Percentiles rank a stretch among this genome's conserved stretches.
phyloP scores from a whole-genome alignment of 108 stramenopile species.

The Aureococcus anophagefferens region DNA sequence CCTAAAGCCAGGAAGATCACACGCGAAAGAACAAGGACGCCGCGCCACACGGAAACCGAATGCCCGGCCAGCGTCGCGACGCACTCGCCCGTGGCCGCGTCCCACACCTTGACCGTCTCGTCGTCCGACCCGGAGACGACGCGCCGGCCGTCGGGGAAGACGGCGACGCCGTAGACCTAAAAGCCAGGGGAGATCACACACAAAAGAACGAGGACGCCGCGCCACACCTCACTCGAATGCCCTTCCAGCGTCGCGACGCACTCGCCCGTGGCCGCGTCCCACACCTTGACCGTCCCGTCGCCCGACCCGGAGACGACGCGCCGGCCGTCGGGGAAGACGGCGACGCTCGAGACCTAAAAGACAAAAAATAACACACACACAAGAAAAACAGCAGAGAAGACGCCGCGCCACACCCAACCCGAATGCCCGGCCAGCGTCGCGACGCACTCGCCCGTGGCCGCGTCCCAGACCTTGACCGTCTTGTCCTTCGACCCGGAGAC shows the following conservation, averaged over 20 bases:
- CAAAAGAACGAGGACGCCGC: slow-evolving; percentile 21
- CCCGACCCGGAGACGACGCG: slow-evolving; percentile 69
- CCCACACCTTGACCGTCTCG: slow-evolving; percentile 81
- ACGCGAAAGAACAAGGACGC: too few relatives aligned
- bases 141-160: slow-evolving; percentile 35
- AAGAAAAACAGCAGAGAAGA: too few relatives aligned
- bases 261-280: slow-evolving; percentile 60
- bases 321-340: slow-evolving; percentile 27
- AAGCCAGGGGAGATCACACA: too few relatives aligned
- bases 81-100: slow-evolving; percentile 56
- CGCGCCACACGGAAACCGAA: background rate
- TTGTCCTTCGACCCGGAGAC: slow-evolving; percentile 84
- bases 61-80: slow-evolving; percentile 37
- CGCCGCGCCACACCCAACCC: too few relatives aligned
- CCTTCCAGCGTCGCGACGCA: slow-evolving; percentile 48
- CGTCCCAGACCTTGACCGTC: slow-evolving; percentile 71
- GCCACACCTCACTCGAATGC: slow-evolving; percentile 31
- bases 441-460: slow-evolving; percentile 58
- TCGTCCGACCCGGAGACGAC: slow-evolving; percentile 82
- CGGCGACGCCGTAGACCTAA: slow-evolving; percentile 23
- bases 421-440: slow-evolving; percentile 34
- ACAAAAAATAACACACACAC: background rate
- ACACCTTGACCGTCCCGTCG: slow-evolving; percentile 84
- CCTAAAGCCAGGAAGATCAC: background rate
- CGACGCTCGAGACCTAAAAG: slow-evolving; percentile 31